phyloP scores from a whole-genome alignment of 192 early-diverging fungal species.

The Coemansia sp. region DNA sequence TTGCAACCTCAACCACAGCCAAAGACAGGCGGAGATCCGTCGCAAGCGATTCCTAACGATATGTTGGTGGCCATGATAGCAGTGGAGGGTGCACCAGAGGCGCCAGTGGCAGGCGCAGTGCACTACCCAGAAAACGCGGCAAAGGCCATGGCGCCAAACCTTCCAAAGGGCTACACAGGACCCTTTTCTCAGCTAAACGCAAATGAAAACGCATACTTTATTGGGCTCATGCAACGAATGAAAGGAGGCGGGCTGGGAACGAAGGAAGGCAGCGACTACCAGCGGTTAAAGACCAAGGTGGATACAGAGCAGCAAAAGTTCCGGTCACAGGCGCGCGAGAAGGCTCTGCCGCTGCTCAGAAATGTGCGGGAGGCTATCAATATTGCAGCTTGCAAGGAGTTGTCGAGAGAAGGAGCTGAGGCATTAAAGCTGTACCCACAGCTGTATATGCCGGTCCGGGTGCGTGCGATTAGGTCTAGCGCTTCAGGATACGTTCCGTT shows the following conservation, averaged over 20 bases:
- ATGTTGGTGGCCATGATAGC: conserved; percentile 49
- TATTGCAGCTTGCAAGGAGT: not conserved
- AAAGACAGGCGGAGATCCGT: not conserved
- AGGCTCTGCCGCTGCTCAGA: conserved; percentile 12
- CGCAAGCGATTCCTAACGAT: conserved; percentile 25
- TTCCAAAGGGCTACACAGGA: conserved; percentile 29
- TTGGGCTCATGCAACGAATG: conserved; percentile 17
- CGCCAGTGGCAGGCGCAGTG: not conserved
- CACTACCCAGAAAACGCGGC: not conserved
- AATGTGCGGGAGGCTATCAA: conserved; percentile 4
- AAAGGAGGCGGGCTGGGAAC: conserved; percentile 4
- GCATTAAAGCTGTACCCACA: conserved; percentile 23
- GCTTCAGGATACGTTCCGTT: conserved; percentile 27
- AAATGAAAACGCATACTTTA: conserved; percentile 26
- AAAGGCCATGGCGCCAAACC: conserved; percentile 10
- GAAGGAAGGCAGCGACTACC: conserved; percentile 21
- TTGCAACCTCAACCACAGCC: not conserved
- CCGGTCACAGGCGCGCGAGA: conserved; percentile 25
- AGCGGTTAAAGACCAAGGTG: conserved; percentile 23
- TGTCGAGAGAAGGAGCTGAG: not conserved
- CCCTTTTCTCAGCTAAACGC: conserved; percentile 42
- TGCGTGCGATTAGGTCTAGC: conserved; percentile 34
- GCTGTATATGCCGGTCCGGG: conserved; percentile 17
- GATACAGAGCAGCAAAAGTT: conserved; percentile 45
- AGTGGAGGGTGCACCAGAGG: conserved; percentile 25